Conservation (phyloP, 805 yeast species). For the Citeromyces matritensis region DNA sequence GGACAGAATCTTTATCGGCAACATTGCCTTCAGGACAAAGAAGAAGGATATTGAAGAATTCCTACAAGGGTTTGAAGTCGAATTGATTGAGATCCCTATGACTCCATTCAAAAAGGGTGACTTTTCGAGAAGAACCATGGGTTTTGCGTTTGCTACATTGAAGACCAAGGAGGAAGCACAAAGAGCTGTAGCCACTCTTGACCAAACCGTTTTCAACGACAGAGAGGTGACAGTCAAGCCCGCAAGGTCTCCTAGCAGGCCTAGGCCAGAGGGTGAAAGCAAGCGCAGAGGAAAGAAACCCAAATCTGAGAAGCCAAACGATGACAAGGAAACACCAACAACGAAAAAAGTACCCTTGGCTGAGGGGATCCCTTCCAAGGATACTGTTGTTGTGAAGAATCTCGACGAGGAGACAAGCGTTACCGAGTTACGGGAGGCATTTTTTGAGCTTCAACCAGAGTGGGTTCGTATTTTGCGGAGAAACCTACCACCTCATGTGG, state of each 20-base stretch:
- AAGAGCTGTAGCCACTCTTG: slow-evolving; percentile 31
- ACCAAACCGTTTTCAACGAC: slow-evolving; percentile 15
- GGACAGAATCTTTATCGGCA: slow-evolving; percentile 28
- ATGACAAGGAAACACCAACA: slow-evolving; percentile 4
- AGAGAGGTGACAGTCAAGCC: slow-evolving; percentile 31
- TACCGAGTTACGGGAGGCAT: slow-evolving; percentile 26
- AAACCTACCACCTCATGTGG: slow-evolving; percentile 24
- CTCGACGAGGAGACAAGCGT: slow-evolving; percentile 34
- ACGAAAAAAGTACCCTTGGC: slow-evolving; percentile 16
- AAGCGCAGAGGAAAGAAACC: slow-evolving; percentile 6
- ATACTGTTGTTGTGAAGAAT: slow-evolving; percentile 48
- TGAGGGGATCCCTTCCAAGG: slow-evolving; percentile 38
- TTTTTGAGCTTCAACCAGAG: slow-evolving; percentile 32
- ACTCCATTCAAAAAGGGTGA: slow-evolving; percentile 4
- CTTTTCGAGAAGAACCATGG: slow-evolving; percentile 13
- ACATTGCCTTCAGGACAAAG: slow-evolving; percentile 24
- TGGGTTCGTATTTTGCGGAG: slow-evolving; percentile 48
- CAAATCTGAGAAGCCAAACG: slow-evolving; percentile 4
- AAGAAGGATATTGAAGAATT: slow-evolving; percentile 27
- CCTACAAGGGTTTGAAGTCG: slow-evolving; percentile 17
- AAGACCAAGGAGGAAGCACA: slow-evolving; percentile 46
- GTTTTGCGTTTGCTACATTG: slow-evolving; percentile 37
- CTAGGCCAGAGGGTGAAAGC: slow-evolving; percentile 5
- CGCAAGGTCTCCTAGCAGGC: slow-evolving; percentile 15
- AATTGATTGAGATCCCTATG: slow-evolving; percentile 16